Base-by-base conservation (phyloP, 345 rosid genomes). In the Lumnitzera racemosa region DNA sequence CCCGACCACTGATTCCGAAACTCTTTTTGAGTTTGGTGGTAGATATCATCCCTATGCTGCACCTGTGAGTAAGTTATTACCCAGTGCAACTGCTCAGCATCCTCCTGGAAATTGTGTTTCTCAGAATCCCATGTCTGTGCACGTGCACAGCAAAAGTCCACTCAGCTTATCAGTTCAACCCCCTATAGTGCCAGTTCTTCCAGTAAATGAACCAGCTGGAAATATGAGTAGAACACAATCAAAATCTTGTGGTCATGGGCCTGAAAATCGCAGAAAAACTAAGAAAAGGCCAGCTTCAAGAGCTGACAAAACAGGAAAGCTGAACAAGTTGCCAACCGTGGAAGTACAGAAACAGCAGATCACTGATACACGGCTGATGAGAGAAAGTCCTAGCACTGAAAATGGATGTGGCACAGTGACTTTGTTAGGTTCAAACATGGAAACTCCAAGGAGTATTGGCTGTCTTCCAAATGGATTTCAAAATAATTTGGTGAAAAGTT, bases 281-380 rank as follows among this genome's bases (percentile, higher is more conserved):
- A 84, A 56, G 62, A 84, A 77, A 71, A 63, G 83, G 58, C 41
- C 70, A 47, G 71, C 74, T 11, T 57, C 55, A 29, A 51, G 13
- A 53, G 73, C 68, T 48, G 67, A 65, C 54, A 64, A 51, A 60
- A 49, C 59, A 47, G 24, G 36, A 51, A 75, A 65, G 65, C 65
- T 55, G 9, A 50, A 56, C 5, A 75, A 77, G 70, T 51, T 61
- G 54, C 72, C 76, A 24, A 74, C 66, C 61, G 53, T 76, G n/a
- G 67, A 67, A 64, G 61, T 68, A 61, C 73, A 46, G 46, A 69
- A 67, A 49, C 70, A 73, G 47, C 51, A 54, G 48, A 55, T 53
- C 41, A 57, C 36, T 47, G 63, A 27, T 10, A 69, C 51, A 49
- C 72, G 36, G 55, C 59, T 68, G 49, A 43, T 58, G 17, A 49